phyloP scores from a whole-genome alignment of 2,329 filamentous ascomycete genomes.

The Teratosphaeria zuluensis region DNA sequence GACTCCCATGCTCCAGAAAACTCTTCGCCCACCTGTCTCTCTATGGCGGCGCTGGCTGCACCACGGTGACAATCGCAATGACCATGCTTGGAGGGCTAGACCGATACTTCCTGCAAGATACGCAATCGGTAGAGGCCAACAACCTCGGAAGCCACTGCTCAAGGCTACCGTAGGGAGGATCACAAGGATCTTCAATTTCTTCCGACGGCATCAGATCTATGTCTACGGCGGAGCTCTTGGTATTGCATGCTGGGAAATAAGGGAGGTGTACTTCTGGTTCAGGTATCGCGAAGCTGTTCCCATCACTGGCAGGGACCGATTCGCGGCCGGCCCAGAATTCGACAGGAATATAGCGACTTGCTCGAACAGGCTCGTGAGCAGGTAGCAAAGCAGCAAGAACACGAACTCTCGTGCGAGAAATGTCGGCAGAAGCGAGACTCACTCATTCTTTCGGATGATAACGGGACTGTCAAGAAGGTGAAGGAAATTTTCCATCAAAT shows the following conservation, averaged over 20 bases:
- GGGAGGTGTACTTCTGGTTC: neutral
- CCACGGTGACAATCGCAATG: neutral
- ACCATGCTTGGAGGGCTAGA: neutral
- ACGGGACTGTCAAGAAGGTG: neutral
- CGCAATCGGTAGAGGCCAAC: neutral
- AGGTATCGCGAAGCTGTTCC: neutral
- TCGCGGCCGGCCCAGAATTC: neutral
- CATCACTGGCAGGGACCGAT: neutral
- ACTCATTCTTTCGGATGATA: neutral
- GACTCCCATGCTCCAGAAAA: neutral
- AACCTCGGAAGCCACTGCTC: neutral
- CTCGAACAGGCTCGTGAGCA: neutral
- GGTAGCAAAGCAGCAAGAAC: neutral
- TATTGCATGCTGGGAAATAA: neutral
- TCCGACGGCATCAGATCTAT: neutral
- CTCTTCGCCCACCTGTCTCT: neutral
- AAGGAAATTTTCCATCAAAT: neutral
- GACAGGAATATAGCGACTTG: neutral
- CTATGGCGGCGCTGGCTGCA: neutral
- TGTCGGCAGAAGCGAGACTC: neutral
- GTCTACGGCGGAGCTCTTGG: neutral
- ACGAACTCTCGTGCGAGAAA: neutral
- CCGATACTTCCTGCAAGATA: neutral
- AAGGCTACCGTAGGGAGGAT: neutral
- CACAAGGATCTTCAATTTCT: neutral